phyloP scores from a whole-genome alignment of 140 eudicot species.

The Ambrosia hybrid region DNA sequence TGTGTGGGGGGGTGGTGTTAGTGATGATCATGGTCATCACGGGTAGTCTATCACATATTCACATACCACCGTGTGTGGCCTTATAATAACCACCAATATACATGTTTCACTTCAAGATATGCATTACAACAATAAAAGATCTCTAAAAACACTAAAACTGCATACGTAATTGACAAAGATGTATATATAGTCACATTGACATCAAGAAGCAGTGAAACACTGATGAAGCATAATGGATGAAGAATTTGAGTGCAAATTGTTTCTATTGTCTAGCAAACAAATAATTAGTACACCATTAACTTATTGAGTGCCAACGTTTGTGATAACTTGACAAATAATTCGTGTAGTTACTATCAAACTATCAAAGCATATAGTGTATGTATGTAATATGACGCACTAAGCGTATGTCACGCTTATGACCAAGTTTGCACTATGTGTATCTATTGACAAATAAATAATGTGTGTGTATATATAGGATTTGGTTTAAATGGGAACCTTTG shows the following conservation, averaged over 20 bases:
- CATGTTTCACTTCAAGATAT: background rate
- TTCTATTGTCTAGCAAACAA: conserved; percentile 4
- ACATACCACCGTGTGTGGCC: background rate
- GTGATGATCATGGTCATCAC: too few relatives aligned
- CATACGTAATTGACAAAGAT: background rate
- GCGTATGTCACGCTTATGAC: background rate
- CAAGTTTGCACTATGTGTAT: background rate
- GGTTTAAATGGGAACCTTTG: too few relatives aligned
- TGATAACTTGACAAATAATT: conserved; percentile 1
- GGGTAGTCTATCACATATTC: too few relatives aligned
- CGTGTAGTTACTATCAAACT: background rate
- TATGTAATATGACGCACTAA: background rate
- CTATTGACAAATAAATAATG: background rate
- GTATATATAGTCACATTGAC: background rate
- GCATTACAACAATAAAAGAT: background rate
- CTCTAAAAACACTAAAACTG: background rate
- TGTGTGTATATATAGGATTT: too few relatives aligned
- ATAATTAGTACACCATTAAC: background rate
- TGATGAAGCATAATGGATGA: background rate
- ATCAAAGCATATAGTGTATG: background rate
- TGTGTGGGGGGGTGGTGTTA: too few relatives aligned
- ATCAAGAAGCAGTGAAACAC: background rate
- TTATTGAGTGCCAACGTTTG: background rate
- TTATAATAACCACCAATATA: background rate
- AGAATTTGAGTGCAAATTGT: background rate